A percentile compares a stretch with the other conserved stretches of the same genome.
These are phyloP conservation scores for Arthrobotrys entomopaga DNA, from an alignment of 2,329 filamentous ascomycete species.

Conservation along the genomic window DNA sequence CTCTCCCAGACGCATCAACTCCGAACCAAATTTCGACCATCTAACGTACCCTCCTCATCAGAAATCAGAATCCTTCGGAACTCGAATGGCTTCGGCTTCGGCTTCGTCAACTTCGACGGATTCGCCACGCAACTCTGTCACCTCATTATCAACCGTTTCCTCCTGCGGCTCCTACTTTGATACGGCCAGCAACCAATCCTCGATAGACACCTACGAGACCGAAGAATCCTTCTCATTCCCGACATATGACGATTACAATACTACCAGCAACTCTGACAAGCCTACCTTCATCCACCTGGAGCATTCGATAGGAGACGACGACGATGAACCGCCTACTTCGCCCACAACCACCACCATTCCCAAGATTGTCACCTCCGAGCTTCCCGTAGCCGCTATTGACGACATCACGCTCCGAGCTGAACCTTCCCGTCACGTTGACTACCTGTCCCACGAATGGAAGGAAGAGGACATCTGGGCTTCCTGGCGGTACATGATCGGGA, in stretches of 20 bases:
- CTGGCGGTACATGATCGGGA: conserved; percentile 90
- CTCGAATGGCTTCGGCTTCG: conserved; percentile 47
- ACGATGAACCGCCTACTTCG: conserved; percentile 36
- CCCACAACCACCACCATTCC: conserved; percentile 24
- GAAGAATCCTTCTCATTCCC: conserved; percentile 52
- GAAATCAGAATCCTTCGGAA: conserved; percentile 41
- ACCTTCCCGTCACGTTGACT: conserved; percentile 83
- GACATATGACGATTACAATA: conserved; percentile 48
- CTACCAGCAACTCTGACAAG: conserved; percentile 34
- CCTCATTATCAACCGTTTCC: conserved; percentile 51
- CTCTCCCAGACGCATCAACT: conserved; percentile 44
- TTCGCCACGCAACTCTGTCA: conserved; percentile 51
- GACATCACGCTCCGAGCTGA: conserved; percentile 58
- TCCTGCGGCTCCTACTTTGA: conserved; percentile 54
- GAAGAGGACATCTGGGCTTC: conserved; percentile 98
- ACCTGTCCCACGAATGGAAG: conserved; percentile 89
- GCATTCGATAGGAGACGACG: conserved; percentile 46
- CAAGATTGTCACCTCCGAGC: conserved; percentile 40
- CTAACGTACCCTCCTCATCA: conserved; percentile 31
- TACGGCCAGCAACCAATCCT: conserved; percentile 53
- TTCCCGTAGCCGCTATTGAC: conserved; percentile 55
- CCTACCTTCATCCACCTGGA: conserved; percentile 51
- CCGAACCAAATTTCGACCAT: conserved; percentile 52
- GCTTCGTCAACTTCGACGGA: conserved; percentile 41
- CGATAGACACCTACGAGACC: conserved; percentile 46